These are phyloP conservation scores for Calonectria multiphialidica DNA, from an alignment of 2,329 filamentous ascomycete species.

Conservation along the genomic window DNA sequence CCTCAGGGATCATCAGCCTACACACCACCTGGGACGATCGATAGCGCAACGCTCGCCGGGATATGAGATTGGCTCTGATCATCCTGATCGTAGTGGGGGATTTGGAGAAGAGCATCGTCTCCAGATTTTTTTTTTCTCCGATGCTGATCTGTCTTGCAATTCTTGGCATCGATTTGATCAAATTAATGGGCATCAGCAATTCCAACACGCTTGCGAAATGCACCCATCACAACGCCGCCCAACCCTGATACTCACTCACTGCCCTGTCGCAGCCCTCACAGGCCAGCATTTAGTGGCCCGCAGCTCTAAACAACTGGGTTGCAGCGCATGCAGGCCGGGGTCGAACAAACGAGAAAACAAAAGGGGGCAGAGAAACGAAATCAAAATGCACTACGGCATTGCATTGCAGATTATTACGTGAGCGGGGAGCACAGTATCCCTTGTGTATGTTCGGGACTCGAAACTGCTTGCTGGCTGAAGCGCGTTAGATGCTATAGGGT, in stretches of 20 bases:
- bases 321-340: not conserved
- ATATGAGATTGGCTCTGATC: slow-evolving; percentile 5
- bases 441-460: not conserved
- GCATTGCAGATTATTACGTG: not conserved
- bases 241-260: not conserved
- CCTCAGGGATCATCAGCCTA: not conserved
- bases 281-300: not conserved
- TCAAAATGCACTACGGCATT: not conserved
- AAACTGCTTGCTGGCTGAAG: not conserved
- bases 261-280: not conserved
- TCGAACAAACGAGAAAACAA: not conserved
- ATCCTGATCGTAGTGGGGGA: not conserved
- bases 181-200: not conserved
- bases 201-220: not conserved
- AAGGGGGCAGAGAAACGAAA: not conserved
- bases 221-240: not conserved
- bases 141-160: not conserved
- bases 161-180: not conserved
- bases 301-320: not conserved
- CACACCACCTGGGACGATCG: not conserved
- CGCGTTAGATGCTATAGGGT: not conserved
- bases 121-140: not conserved
- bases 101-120: not conserved
- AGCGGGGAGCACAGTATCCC: not conserved
- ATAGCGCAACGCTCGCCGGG: not conserved